Base-by-base conservation (phyloP, 805 yeast genomes). In the Spathaspora arborariae region DNA sequence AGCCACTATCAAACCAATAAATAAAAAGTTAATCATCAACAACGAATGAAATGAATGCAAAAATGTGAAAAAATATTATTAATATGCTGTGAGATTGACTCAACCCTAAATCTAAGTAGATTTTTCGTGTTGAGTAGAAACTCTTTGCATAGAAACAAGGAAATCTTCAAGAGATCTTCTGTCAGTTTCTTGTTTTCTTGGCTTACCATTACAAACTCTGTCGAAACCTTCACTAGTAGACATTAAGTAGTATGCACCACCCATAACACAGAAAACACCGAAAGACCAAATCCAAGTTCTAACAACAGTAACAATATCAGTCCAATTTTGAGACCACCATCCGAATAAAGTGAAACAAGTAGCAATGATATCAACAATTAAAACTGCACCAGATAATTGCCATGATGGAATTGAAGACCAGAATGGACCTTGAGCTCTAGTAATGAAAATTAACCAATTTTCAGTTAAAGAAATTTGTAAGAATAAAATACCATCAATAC, bases 251-350 rank as follows among this genome's bases (percentile, higher is more conserved):
- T 90, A 90, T 65, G 92, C 88, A 81, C 96, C 97, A 72, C 96
- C 96, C 79, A 89, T 74, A 74, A 84, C 81, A 80, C 96, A 90
- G 92, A 90, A 90, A 74, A 87, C 85, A 81, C 97, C 97, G 78
- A 90, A 85, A 53, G 97, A 89, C 88, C 88, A 89, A 68, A 90
- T 75, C 94, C 94, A 90, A 74, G 86, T 82, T 80, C 96, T 85
- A 70, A 85, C 91, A 68, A 90, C 95, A 48, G 97, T 84, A 60
- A 90, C 96, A 59, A 90, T 85, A 75, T 92, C 96, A 70, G 92
- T 90, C 90, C 94, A 88, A 84, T 90, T 90, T 75, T 88, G 96
- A 57, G 95, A 85, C 92, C 95, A 89, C 96, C 96, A 90, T 62
- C 97, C 97, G 83, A 88, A 90, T 66, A 89, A 73, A 63, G 89